Base-by-base conservation (phyloP, 2,329 filamentous ascomycete species). In the Paraconiothyrium sp. region DNA sequence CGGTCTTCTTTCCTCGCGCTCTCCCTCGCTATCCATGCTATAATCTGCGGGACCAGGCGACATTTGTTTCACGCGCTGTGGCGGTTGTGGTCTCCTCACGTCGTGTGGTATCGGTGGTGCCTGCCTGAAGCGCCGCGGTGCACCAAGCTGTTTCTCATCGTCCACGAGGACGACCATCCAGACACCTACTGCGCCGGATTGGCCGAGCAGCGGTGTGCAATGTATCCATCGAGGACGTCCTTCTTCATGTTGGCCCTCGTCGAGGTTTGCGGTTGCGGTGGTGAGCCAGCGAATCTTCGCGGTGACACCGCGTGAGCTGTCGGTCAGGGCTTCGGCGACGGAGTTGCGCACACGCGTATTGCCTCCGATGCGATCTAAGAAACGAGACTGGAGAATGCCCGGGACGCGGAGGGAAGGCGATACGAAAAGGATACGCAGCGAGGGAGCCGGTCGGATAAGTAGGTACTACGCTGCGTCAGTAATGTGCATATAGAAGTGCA, bases 161-260 rank as follows among this genome's bases (percentile, higher is more conserved):
- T 92, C 89, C 3, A 92, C 87, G 14, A 93, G 83, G 0, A 93
- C 84, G 6, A 93, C 83, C 89, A 93, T 91, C 91, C 91, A 93
- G 0, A 92, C 90, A 16, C 91, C 91, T 0, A 93, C 87, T 3
- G 85, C 81, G 1, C 89, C 88, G 64, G 89, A 89, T 46, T 84
- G 84, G 2, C 90, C 90, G 3, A 91, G 78, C 3, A 93, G 79
- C 2, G 91, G 91, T 24, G 91, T 93, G 72, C 90, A 91, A 74
- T 93, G 91, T 44, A 93, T 90, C 90, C 91, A 93, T 47, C 90
- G 84, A 52, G 85, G 84, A 20, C 89, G 84, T 0, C 90, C 90
- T 55, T 87, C 82, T 43, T 82, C 84, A 20, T 81, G 78, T 37
- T 84, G 82, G 5, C 77, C 77, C 47, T 37, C 14, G n/a, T 75